Percentiles rank a stretch among this genome's conserved stretches.
These are phyloP conservation scores for Pythium vanterpoolii DNA, from an alignment of 352 stramenopile genomes.

Conservation along the genomic window DNA sequence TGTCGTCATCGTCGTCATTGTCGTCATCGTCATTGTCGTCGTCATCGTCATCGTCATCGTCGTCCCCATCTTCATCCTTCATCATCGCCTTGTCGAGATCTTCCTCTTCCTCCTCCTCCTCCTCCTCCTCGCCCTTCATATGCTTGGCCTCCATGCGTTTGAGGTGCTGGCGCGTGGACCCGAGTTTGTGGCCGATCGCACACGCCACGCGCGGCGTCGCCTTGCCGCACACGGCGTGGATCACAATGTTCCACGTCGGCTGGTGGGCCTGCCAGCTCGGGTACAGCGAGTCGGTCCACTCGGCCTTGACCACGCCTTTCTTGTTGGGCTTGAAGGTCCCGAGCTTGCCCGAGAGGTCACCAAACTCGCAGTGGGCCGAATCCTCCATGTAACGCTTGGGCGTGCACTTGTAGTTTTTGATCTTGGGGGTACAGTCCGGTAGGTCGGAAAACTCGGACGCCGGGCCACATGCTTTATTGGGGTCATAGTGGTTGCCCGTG, in stretches of 20 bases:
- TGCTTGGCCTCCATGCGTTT: background rate
- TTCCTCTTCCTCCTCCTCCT: background rate
- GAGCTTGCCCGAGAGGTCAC: slow-evolving; percentile 27
- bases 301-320: slow-evolving; percentile 1
- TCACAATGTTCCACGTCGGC: slow-evolving; percentile 20
- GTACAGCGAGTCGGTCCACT: slow-evolving; percentile 8
- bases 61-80: background rate
- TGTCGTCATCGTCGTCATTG: background rate
- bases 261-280: background rate
- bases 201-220: slow-evolving; percentile 20
- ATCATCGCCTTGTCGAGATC: too few relatives aligned
- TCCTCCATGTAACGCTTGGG: slow-evolving; percentile 8
- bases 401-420: slow-evolving; percentile 20
- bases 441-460: slow-evolving; percentile 19
- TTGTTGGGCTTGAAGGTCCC: slow-evolving; percentile 17
- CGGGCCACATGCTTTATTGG: slow-evolving; percentile 19
- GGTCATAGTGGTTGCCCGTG: slow-evolving; percentile 29
- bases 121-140: background rate
- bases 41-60: background rate
- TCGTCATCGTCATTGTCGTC: slow-evolving; percentile 3
- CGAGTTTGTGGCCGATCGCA: background rate
- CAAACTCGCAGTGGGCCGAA: slow-evolving; percentile 12
- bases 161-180: background rate
- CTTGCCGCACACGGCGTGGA: slow-evolving; percentile 21
- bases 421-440: background rate